Conservation (phyloP, 2,329 filamentous ascomycete species). For the Sporothrix schenckii region DNA sequence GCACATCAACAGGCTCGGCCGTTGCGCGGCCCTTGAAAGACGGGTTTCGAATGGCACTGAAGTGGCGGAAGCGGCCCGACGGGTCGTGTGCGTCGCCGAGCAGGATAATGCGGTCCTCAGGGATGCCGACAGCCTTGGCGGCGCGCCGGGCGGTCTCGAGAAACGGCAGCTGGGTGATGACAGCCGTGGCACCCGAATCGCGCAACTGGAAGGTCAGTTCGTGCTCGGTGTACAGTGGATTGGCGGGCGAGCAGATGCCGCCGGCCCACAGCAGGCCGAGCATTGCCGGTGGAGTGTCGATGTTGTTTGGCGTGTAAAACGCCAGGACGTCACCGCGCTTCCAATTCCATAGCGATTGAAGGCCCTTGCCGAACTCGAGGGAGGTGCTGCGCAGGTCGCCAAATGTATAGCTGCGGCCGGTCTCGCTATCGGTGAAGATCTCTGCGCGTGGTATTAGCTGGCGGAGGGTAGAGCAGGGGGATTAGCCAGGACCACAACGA, state of each 20-base stretch:
- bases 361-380: slow-evolving; percentile 75
- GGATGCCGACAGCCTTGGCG: slow-evolving; percentile 69
- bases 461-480: not conserved
- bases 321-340: slow-evolving; percentile 80
- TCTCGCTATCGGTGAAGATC: slow-evolving; percentile 76
- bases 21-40: slow-evolving; percentile 55
- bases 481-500: no score
- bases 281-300: slow-evolving; percentile 77
- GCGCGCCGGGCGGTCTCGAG: slow-evolving; percentile 68
- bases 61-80: slow-evolving; percentile 66
- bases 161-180: slow-evolving; percentile 72
- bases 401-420: slow-evolving; percentile 69
- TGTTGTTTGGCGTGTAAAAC: slow-evolving; percentile 81
- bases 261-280: slow-evolving; percentile 85
- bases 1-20: slow-evolving; percentile 58
- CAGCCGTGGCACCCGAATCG: slow-evolving; percentile 72
- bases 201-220: slow-evolving; percentile 84
- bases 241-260: slow-evolving; percentile 79
- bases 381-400: slow-evolving; percentile 66
- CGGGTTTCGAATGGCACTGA: slow-evolving; percentile 63
- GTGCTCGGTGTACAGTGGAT: slow-evolving; percentile 80
- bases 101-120: slow-evolving; percentile 71
- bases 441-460: slow-evolving; percentile 51
- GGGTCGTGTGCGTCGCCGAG: slow-evolving; percentile 71
- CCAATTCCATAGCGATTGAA: slow-evolving; percentile 76